A percentile compares a stretch with the other conserved stretches of the same genome.
phyloP scores from a whole-genome alignment of 2,329 filamentous ascomycete genomes.

The Curvularia spicifera region DNA sequence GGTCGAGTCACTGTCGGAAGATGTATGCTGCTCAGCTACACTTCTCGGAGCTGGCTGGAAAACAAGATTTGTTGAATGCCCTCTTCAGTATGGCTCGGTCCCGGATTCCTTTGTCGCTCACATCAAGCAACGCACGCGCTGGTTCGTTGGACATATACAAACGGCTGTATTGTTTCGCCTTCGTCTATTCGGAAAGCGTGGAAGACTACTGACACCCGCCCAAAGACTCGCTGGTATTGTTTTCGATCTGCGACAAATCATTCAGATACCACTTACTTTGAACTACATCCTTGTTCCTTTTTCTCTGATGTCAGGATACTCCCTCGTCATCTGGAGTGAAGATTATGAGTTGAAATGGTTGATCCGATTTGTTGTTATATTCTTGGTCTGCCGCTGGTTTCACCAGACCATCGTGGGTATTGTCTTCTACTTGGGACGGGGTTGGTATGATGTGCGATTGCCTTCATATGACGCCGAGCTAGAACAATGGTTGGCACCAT shows the following conservation, averaged over 20 bases:
- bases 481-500: neutral
- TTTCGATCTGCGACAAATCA: neutral
- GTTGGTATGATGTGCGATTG: neutral
- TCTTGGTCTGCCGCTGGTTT: neutral
- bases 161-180: neutral
- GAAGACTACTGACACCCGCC: neutral
- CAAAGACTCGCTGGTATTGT: neutral
- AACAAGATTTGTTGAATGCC: neutral
- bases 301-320: neutral
- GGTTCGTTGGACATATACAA: neutral
- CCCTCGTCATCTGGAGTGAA: neutral
- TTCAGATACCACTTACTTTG: neutral
- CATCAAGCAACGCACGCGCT: neutral
- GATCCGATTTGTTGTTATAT: neutral
- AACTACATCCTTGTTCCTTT: neutral
- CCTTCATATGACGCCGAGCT: conserved; percentile 1
- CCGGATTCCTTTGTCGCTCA: neutral
- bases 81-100: neutral
- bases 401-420: neutral
- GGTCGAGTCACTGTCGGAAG: conserved; percentile 65
- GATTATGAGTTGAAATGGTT: neutral
- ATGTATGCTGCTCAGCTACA: conserved; percentile 56
- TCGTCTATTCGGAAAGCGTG: neutral
- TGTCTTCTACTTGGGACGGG: neutral
- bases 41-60: neutral